phyloP scores from a whole-genome alignment of 2,329 filamentous ascomycete species.

The Zymoseptoria crescenta region DNA sequence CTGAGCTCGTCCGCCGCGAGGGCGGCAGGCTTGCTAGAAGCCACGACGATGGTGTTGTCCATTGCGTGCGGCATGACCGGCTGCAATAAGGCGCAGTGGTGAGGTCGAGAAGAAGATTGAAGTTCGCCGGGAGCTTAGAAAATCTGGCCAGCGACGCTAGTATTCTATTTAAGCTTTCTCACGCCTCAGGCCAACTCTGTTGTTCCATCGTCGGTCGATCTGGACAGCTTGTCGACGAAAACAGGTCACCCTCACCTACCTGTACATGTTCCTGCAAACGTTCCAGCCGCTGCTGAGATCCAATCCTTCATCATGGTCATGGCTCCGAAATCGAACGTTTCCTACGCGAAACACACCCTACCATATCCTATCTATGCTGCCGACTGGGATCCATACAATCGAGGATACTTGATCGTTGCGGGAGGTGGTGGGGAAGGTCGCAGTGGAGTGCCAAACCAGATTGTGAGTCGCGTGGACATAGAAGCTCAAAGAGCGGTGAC shows the following conservation, averaged over 20 bases:
- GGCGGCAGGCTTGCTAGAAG: not conserved
- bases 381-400: slow-evolving; percentile 78
- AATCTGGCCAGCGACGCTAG: not conserved
- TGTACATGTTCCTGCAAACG: not conserved
- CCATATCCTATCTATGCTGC: slow-evolving; percentile 80
- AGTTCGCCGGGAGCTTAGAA: not conserved
- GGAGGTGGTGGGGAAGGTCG: slow-evolving; percentile 79
- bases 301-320: slow-evolving; percentile 6
- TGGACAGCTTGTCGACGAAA: not conserved
- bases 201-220: not conserved
- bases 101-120: not conserved
- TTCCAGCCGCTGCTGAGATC: not conserved
- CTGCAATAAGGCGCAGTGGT: not conserved
- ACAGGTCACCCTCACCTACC: not conserved
- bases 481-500: not conserved
- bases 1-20: slow-evolving; percentile 38
- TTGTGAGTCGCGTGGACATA: slow-evolving; percentile 42
- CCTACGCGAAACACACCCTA: slow-evolving; percentile 56
- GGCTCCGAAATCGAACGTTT: slow-evolving; percentile 23
- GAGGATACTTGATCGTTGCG: slow-evolving; percentile 68
- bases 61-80: not conserved
- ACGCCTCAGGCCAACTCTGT: not conserved
- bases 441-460: slow-evolving; percentile 79
- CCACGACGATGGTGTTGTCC: not conserved
- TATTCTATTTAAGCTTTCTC: not conserved